These are phyloP conservation scores for Myxozyma melibiosi DNA, from an alignment of 805 yeast genomes.

Conservation along the genomic window DNA sequence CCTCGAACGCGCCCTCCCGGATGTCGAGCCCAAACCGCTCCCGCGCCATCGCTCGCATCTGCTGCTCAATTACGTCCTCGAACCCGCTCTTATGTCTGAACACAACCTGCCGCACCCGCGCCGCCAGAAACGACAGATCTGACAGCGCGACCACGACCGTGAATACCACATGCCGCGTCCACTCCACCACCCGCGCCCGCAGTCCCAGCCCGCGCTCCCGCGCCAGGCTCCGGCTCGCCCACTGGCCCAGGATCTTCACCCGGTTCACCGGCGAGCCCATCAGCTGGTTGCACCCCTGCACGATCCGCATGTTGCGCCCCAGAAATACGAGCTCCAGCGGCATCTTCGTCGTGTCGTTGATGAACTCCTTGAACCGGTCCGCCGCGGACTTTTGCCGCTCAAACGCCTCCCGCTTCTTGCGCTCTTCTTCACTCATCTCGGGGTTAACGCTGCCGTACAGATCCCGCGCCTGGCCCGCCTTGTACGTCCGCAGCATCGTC, in stretches of 20 bases:
- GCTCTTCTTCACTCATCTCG: background rate
- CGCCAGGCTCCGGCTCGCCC: constrained; percentile 46
- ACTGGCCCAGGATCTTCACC: constrained; percentile 60
- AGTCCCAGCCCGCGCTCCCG: constrained; percentile 3
- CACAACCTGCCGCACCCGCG: constrained; percentile 44
- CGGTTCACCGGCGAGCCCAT: constrained; percentile 78
- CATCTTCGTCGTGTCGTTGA: constrained; percentile 64
- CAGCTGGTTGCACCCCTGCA: constrained; percentile 66
- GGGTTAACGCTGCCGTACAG: constrained; percentile 26
- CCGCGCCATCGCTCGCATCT: constrained; percentile 38
- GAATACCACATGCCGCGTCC: constrained; percentile 18
- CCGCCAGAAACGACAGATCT: constrained; percentile 40
- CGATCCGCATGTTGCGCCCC: constrained; percentile 71
- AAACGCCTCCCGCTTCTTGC: constrained; percentile 41
- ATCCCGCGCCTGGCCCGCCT: constrained; percentile 13
- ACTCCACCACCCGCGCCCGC: constrained; percentile 10
- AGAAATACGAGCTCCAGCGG: constrained; percentile 68
- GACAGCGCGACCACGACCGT: constrained; percentile 17
- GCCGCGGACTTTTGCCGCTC: constrained; percentile 49
- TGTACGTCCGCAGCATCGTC: constrained; percentile 53
- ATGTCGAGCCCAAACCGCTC: constrained; percentile 24
- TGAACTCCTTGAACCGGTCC: constrained; percentile 56
- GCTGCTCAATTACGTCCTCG: constrained; percentile 48
- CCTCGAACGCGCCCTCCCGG: constrained; percentile 9
- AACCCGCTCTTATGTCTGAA: constrained; percentile 43